Base-by-base conservation (phyloP, 768 basidiomycete species). In the Epithele typhae region DNA sequence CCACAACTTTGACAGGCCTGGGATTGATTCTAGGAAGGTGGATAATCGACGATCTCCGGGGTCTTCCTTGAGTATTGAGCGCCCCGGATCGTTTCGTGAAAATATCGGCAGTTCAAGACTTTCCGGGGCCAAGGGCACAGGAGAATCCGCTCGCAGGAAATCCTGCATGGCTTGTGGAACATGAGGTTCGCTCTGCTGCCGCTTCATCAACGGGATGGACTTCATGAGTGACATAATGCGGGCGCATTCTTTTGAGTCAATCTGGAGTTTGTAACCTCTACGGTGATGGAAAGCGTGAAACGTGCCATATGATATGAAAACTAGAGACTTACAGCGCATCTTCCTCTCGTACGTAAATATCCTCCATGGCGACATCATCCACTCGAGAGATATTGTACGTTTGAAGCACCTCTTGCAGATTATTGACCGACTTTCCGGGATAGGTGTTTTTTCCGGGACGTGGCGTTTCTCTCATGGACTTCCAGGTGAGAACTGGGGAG, bases 391-490 rank as follows among this genome's bases (percentile, higher is more conserved):
- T 30, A 14, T 30, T 30, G 27, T 30, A 30, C 14, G 27, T 7
- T 30, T 7, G 7, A 7, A 30, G 14, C 27, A 30, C 14, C 27
- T 30, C 8, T 30, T 7, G 27, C 27, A 30, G 27, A 30, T n/a
- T 30, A 30, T 14, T 30, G 27, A 7, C 14, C 14, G 27, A 30
- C 27, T 30, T 30, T 7, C 27, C 8, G 27, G 27, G 8, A 30
- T 30, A 14, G n/a, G n/a, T n/a, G n/a, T n/a, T 14, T 52, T 53
- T 45, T 37, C 76, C 73, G 6, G 70, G 52, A 27, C 58, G 62
- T 1, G 76, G 78, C 8, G 78, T 80, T 54, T 73, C 66, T n/a
- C 63, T 69, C 30, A 61, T 64, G 3, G 81, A 72, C 14, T 67
- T 66, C 27, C 66, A 64, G 36, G 79, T 75, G 17, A 79, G 52